Base-by-base conservation (phyloP, 805 yeast species). In the Priceomyces carsonii region DNA sequence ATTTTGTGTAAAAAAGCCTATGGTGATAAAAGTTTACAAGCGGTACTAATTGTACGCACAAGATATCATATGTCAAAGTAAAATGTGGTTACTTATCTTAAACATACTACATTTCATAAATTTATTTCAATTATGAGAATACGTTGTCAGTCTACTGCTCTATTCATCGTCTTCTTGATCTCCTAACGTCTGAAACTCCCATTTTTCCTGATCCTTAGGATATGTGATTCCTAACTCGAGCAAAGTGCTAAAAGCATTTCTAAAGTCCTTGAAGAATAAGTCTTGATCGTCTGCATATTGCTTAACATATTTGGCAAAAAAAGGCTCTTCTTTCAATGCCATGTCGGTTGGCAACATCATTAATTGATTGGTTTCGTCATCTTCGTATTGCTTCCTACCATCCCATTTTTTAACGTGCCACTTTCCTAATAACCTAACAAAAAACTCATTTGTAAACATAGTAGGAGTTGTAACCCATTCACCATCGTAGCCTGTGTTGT, bases 261-360 rank as follows among this genome's bases (percentile, higher is more conserved):
- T 50, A 40, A 75, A 76, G 45, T 75, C 80, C 24, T 57, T 57
- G 60, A 75, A 70, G 60, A 75, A 75, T 38, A 63, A 53, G 10
- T 62, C 70, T 53, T 70, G 62, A 54, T 74, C 79, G 22, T 57
- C 59, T 28, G 80, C 81, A 44, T 73, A 76, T 38, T 53, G 49
- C 51, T 66, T 73, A 39, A 66, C 76, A 42, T 63, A 71, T 50
- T 72, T 63, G 36, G 63, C 46, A 53, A 75, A 74, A 27, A 53
- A 51, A 5, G 66, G 43, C 45, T 75, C 80, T 46, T 67, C 67
- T 40, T 66, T 71, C 47, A 76, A 59, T 5, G 71, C 77, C 58
- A 73, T 71, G 54, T 76, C 82, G n/a, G 79, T 61, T 20, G 80
- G 80, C 47, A 76, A 63, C 81, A 76, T 76, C 82, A 76, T 76